Evolutionary conservation across 2,329 filamentous ascomycete genomes (phyloP).

Genomic region (Colletotrichum tofieldiae): DNA sequence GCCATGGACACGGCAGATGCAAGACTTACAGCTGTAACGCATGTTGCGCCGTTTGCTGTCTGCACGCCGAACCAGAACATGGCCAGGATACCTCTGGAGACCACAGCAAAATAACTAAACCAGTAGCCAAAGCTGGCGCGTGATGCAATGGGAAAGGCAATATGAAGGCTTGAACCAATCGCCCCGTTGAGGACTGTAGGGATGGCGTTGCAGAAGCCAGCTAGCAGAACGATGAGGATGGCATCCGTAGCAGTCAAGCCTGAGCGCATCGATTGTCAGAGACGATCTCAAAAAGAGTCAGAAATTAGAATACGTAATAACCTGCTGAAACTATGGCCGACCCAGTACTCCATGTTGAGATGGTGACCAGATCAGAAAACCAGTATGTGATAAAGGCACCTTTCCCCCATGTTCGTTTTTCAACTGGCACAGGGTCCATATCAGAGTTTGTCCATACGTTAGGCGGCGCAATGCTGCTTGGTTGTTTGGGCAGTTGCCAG

Average conservation of each 20-base stretch:
- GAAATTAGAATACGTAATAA: not conserved
- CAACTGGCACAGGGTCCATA: conserved; percentile 53
- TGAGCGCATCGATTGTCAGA: not conserved
- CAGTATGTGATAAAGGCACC: conserved; percentile 56
- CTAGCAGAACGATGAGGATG: conserved; percentile 64
- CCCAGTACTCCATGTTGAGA: conserved; percentile 50
- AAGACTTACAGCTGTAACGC: conserved; percentile 22
- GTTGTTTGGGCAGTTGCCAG: conserved; percentile 42
- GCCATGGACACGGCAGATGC: not conserved
- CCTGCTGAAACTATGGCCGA: conserved; percentile 51
- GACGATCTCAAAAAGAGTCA: not conserved
- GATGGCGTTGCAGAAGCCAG: conserved; percentile 61
- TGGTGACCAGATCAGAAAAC: conserved; percentile 61
- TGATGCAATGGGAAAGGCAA: conserved; percentile 59
- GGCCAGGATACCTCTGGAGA: conserved; percentile 59
- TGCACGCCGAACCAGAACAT: conserved; percentile 60
- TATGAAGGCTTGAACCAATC: conserved; percentile 52
- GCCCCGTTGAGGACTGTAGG: conserved; percentile 62
- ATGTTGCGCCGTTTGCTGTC: conserved; percentile 51
- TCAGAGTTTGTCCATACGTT: conserved; percentile 56
- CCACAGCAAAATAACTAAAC: conserved; percentile 53
- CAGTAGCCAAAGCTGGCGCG: conserved; percentile 60
- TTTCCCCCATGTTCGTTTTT: conserved; percentile 61
- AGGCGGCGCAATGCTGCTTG: conserved; percentile 41
- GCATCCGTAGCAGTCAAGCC: conserved; percentile 61